These are phyloP conservation scores for Lavandula angustifolia DNA, from an alignment of 257 asterid species.

Conservation along the genomic window DNA sequence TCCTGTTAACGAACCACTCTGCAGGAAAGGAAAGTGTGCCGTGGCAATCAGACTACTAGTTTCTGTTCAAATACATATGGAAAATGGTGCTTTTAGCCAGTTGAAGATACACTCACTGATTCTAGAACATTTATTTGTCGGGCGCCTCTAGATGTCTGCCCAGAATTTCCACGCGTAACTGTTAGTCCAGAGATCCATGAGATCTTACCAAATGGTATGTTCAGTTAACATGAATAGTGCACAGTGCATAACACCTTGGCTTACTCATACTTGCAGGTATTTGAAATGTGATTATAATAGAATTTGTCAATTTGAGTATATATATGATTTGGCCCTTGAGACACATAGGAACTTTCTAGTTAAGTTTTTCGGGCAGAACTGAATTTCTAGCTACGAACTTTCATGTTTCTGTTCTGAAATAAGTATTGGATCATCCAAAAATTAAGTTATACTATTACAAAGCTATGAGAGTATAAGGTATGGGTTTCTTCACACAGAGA, in stretches of 20 bases:
- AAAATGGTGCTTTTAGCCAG: too few relatives aligned
- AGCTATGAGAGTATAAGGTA: background rate
- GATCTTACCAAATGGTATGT: background rate
- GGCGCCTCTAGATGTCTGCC: conserved; percentile 52
- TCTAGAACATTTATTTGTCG: conserved; percentile 51
- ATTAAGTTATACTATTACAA: background rate
- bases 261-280: background rate
- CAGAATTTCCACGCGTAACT: conserved; percentile 53
- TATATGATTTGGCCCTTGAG: conserved; percentile 3
- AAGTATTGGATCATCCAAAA: background rate
- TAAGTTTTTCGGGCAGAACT: background rate
- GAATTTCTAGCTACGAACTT: conserved; percentile 2
- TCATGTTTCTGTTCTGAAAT: conserved; percentile 2
- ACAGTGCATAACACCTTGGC: background rate
- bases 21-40: conserved; percentile 23
- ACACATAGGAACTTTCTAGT: background rate
- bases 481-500: background rate
- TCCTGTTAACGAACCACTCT: conserved; percentile 53
- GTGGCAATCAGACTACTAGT: background rate
- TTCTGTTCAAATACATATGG: conserved; percentile 6
- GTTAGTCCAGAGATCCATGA: conserved; percentile 29
- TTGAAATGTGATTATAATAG: background rate
- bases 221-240: background rate
- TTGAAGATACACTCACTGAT: conserved; percentile 50
- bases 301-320: background rate